Conservation (phyloP, 768 basidiomycete species). For the Mycena chlorophos region DNA sequence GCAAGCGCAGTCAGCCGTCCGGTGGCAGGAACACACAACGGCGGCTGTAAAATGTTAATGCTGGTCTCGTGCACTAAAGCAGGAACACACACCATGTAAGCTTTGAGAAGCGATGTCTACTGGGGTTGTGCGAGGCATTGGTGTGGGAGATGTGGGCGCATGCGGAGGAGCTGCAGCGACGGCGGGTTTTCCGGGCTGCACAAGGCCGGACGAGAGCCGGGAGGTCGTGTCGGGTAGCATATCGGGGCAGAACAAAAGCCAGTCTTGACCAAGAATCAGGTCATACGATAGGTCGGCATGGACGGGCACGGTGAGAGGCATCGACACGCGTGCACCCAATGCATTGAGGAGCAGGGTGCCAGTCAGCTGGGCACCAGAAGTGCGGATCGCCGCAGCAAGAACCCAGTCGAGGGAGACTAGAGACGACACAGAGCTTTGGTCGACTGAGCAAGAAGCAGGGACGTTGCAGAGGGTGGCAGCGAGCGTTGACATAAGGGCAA, state of each 20-base stretch:
- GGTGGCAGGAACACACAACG: background rate
- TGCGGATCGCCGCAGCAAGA: background rate
- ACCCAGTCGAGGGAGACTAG: background rate
- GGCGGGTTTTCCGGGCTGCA: background rate
- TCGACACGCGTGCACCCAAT: background rate
- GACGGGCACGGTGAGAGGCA: background rate
- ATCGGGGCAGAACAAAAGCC: constrained; percentile 6
- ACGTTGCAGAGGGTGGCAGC: background rate
- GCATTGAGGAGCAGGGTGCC: background rate
- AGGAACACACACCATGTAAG: background rate
- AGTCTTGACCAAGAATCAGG: constrained; percentile 10
- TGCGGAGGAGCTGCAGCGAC: background rate
- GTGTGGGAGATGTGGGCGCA: too few species aligned
- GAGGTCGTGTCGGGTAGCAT: background rate
- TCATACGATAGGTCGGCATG: background rate
- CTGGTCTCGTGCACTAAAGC: background rate
- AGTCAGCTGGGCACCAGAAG: background rate
- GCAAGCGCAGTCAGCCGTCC: background rate
- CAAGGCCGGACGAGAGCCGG: background rate
- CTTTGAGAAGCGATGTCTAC: background rate
- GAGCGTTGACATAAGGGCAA: background rate
- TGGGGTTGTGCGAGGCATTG: too few species aligned
- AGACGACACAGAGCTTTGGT: background rate
- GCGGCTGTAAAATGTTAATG: background rate
- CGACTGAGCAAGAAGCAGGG: background rate